Base-by-base conservation (phyloP, 2,329 filamentous ascomycete species). In the Phialocephala sp. region DNA sequence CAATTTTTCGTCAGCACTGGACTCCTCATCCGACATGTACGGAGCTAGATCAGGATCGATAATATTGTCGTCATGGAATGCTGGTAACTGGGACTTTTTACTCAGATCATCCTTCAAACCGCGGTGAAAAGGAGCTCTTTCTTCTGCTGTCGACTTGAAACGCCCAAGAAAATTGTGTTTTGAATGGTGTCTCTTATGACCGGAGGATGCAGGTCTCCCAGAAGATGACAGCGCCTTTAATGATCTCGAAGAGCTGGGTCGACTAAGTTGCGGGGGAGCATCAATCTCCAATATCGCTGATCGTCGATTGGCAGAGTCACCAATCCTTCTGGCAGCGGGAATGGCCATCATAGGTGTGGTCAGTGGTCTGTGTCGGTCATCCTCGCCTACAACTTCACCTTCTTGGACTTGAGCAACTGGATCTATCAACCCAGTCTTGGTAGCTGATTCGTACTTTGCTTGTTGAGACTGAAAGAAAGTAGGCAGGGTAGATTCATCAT, bases 31-130 rank as follows among this genome's bases (percentile, higher is more conserved):
- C 8, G 95, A 99, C 84, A 99, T 91, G 79, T 96, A 99, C 39
- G 93, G 91, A 5, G 94, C 94, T 62, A 99, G 82, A 74, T 99
- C 95, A 1, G 95, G 95, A 76, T 99, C 95, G 72, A 99, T 98
- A 72, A 99, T 97, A 75, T 95, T 98, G 80, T 99, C 95, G 75
- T 95, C 93, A 76, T 99, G 95, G 72, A 99, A 98, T n/a, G 93
- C 93, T 18, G 94, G 90, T 41, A 97, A 84, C 50, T 88, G 87
- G 8, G 87, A 81, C 69, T 89, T 90, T 68, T 85, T 87, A 4
- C 84, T 81, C 57, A 84, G 80, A 65, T 93, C 90, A 60, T 96
- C 87, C 11, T 82, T 88, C 12, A 88, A 84, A 65, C 90, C 91
- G 62, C 93, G 84, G 73, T 92, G 92, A 71, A 98, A 98, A 0